Conservation (phyloP, 352 stramenopile species). For the Lagenidium giganteum region DNA sequence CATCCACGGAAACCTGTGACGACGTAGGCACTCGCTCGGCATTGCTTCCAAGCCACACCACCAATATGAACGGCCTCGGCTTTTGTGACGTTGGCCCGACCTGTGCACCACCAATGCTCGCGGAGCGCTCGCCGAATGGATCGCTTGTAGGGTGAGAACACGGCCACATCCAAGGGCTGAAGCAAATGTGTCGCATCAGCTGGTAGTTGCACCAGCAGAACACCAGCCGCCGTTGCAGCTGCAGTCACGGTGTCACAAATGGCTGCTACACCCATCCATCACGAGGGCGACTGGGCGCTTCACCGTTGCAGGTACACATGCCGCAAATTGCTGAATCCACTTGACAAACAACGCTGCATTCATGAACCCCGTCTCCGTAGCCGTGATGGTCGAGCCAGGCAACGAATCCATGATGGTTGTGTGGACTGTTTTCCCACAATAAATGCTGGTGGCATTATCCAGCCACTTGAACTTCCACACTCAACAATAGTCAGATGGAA, state of each 20-base stretch:
- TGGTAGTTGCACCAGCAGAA: slow-evolving; percentile 11
- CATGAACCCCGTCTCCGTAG: slow-evolving; percentile 13
- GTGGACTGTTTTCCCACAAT: slow-evolving; percentile 11
- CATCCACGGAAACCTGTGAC: no score
- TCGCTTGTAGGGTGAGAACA: slow-evolving; percentile 14
- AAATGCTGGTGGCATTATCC: slow-evolving; percentile 10
- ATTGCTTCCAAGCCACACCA: no score
- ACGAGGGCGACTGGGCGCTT: slow-evolving; percentile 2
- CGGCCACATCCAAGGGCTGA: slow-evolving; percentile 16
- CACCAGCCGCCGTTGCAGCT: neutral
- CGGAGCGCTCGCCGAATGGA: no score
- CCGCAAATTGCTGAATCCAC: slow-evolving; percentile 5
- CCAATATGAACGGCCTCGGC: no score
- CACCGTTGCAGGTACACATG: neutral
- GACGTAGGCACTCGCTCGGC: no score
- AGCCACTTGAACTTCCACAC: slow-evolving; percentile 11
- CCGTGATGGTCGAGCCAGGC: slow-evolving; percentile 8
- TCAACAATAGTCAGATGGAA: slow-evolving; percentile 27
- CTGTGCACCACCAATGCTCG: no score
- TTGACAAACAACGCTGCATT: neutral
- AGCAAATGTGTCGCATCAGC: slow-evolving; percentile 13
- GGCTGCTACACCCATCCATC: slow-evolving; percentile 10
- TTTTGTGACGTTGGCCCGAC: no score
- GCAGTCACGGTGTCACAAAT: slow-evolving; percentile 14
- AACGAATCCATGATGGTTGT: neutral